Conservation (phyloP, 2,329 filamentous ascomycete species). For the Penicillium sp. region DNA sequence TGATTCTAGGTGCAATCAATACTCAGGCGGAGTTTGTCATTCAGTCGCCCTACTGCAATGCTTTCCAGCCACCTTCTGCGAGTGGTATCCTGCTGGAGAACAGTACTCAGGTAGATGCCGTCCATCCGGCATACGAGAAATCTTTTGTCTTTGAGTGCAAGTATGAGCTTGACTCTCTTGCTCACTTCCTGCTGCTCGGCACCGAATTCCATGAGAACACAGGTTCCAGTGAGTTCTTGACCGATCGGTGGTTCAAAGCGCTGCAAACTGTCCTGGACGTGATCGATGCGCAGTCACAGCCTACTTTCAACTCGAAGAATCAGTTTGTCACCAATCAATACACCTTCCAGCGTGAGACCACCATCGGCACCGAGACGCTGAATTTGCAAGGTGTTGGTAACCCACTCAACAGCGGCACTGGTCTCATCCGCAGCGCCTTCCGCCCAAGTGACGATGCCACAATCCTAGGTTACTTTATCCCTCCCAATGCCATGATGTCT, state of each 20-base stretch:
- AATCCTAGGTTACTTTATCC: conserved; percentile 92
- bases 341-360: conserved; percentile 82
- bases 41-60: conserved; percentile 94
- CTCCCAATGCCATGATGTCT: conserved; percentile 94
- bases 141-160: conserved; percentile 95
- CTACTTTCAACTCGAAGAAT: conserved; percentile 78
- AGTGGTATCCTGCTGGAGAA: conserved; percentile 73
- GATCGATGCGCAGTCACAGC: conserved; percentile 76
- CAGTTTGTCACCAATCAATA: conserved; percentile 76
- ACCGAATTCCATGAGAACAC: conserved; percentile 89
- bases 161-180: conserved; percentile 95
- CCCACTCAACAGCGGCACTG: conserved; percentile 81
- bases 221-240: conserved; percentile 77
- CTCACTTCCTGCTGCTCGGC: conserved; percentile 82
- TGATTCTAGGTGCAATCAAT: conserved; percentile 93
- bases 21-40: conserved; percentile 96
- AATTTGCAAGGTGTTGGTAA: conserved; percentile 85
- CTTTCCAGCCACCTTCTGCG: conserved; percentile 91
- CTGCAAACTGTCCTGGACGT: conserved; percentile 75
- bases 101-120: conserved; percentile 81
- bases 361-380: conserved; percentile 86
- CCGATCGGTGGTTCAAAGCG: conserved; percentile 76
- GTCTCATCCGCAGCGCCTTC: conserved; percentile 88
- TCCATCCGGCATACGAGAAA: conserved; percentile 86
- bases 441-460: conserved; percentile 94